Conservation (phyloP, 2,329 filamentous ascomycete species). For the Ascochyta fabae region DNA sequence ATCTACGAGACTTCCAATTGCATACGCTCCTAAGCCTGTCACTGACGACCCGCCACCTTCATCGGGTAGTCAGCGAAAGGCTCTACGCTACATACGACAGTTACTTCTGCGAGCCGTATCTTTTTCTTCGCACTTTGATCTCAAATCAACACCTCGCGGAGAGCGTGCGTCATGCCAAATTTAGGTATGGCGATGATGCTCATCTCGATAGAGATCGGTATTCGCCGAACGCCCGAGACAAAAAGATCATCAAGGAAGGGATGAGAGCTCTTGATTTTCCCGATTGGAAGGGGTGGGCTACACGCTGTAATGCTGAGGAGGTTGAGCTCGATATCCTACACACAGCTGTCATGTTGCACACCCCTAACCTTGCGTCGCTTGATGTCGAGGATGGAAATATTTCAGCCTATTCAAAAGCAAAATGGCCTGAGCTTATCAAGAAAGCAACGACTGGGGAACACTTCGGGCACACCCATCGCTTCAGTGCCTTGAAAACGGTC, state of each 20-base stretch:
- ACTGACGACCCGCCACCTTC: conserved; percentile 30
- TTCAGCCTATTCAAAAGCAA: conserved; percentile 17
- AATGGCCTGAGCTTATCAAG: conserved; percentile 32
- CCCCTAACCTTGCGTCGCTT: conserved; percentile 29
- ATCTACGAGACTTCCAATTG: conserved; percentile 24
- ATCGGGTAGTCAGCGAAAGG: conserved; percentile 27
- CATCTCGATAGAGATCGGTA: conserved; percentile 17
- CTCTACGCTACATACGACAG: conserved; percentile 33
- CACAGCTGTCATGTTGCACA: conserved; percentile 32
- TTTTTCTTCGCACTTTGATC: conserved; percentile 37
- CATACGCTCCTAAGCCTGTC: conserved; percentile 30
- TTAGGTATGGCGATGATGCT: conserved; percentile 21
- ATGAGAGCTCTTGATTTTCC: conserved; percentile 27
- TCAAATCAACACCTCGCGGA: conserved; percentile 23
- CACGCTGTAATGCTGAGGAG: conserved; percentile 25
- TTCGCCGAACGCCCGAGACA: conserved; percentile 30
- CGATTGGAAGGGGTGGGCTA: conserved; percentile 37
- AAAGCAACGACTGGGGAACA: conserved; percentile 15
- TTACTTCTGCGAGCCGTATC: conserved; percentile 33
- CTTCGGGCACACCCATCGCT: conserved; percentile 26
- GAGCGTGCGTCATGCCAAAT: conserved; percentile 23
- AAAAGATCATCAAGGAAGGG: conserved; percentile 36
- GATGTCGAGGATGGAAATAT: conserved; percentile 22
- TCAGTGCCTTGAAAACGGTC: conserved; percentile 26
- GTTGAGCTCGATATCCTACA: conserved; percentile 27